Conservation (phyloP, 2,329 filamentous ascomycete species). For the Penicillium janthinellum region DNA sequence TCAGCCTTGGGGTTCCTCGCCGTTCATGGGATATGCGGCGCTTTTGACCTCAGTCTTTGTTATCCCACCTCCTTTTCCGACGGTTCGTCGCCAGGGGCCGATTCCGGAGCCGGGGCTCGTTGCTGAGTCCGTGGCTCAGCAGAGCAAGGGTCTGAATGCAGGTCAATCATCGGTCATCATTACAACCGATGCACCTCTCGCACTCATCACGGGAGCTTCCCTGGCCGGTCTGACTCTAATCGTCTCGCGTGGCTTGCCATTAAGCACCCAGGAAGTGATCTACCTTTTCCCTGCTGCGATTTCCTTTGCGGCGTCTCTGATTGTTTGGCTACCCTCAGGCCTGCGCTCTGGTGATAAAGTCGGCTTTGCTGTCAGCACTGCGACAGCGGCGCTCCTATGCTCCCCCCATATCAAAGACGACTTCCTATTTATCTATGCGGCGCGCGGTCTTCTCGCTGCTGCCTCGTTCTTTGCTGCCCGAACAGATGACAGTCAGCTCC, state of each 20-base stretch:
- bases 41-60: slow-evolving; percentile 50
- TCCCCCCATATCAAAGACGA: slow-evolving; percentile 33
- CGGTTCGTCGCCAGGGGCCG: slow-evolving; percentile 20
- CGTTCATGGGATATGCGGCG: slow-evolving; percentile 51
- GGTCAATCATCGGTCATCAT: slow-evolving; percentile 17
- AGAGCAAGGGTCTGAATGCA: slow-evolving; percentile 13
- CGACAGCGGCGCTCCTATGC: slow-evolving; percentile 33
- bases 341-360: slow-evolving; percentile 35
- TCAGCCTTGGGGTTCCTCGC: slow-evolving; percentile 38
- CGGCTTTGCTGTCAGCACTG: slow-evolving; percentile 33
- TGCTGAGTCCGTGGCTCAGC: slow-evolving; percentile 18
- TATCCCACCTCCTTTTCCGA: slow-evolving; percentile 52
- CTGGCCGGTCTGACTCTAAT: slow-evolving; percentile 30
- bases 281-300: slow-evolving; percentile 27
- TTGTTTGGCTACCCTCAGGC: slow-evolving; percentile 25
- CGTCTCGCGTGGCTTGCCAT: slow-evolving; percentile 25
- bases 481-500: slow-evolving; percentile 36
- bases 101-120: slow-evolving; percentile 29
- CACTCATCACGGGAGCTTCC: slow-evolving; percentile 30
- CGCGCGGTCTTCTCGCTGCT: slow-evolving; percentile 30
- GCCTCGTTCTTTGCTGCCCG: slow-evolving; percentile 36
- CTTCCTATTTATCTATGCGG: slow-evolving; percentile 30
- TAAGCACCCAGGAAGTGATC: slow-evolving; percentile 26
- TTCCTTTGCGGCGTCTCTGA: slow-evolving; percentile 32
- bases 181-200: slow-evolving; percentile 31